Base-by-base conservation (phyloP, 352 stramenopile species). In the Peronospora farinosa region DNA sequence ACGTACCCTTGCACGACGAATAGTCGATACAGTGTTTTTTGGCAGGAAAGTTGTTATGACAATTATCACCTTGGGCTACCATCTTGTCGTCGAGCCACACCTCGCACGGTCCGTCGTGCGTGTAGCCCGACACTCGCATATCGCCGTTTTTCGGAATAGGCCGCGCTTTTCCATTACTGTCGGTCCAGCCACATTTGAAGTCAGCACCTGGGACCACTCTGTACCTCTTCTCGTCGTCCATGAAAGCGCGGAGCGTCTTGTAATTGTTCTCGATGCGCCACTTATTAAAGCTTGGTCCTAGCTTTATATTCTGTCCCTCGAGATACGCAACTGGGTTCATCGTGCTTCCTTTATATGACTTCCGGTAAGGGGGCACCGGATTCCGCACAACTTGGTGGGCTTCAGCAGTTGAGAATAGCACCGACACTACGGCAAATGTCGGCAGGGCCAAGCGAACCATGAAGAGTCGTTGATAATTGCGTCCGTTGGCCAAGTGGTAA, bases 271-370 rank as follows among this genome's bases (percentile, higher is more conserved):
- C 12, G 12, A 3, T 12, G 7, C 12, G 10, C 28, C 28, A 27
- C 21, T 23, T 4, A 10, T 2, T 10, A 9, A 31, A 31, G 27
- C 6, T 31, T 31, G 9, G 1, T 7, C 6, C 9, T 10, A 5
- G 3, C 9, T 31, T 67, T 11, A 61, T 60, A n/a, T n/a, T n/a
- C 15, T 80, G 55, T 33, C 65, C 62, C 40, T 78, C 72, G 1
- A 79, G 64, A 53, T 75, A 77, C 2, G 64, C 72, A 9, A 76
- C 42, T 4, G 69, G 67, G 30, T 72, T 70, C 51, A 68, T 71
- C 54, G n/a, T 70, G 60, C 39, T 56, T 64, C 5, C 65, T 56
- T 27, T 55, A 53, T 11, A n/a, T 68, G 54, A 0, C n/a, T n/a
- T 57, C 36, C 4, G 72, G 45, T 52, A 77, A 32, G 51, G 57